Percentiles rank a stretch among this genome's conserved stretches.
Evolutionary conservation across 1,284 basidiomycete genomes (phyloP).

Genomic region (Rugiboletus extremiorientalis): DNA sequence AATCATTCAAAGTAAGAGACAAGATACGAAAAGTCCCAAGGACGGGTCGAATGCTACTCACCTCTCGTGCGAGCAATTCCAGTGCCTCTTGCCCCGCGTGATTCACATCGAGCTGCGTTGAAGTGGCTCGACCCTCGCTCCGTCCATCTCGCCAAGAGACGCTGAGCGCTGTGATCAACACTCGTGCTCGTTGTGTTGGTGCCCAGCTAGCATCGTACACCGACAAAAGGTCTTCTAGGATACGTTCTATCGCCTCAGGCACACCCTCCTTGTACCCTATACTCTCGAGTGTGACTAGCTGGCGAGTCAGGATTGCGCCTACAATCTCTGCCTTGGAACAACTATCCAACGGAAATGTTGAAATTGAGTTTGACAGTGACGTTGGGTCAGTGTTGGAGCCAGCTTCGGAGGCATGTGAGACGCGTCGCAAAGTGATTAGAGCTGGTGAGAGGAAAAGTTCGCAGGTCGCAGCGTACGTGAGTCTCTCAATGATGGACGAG

Average conservation of each 20-base stretch:
- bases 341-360: conserved; percentile 19
- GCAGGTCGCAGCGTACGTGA: conserved; percentile 62
- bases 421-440: conserved; percentile 34
- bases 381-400: not conserved
- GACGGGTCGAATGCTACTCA: conserved; percentile 25
- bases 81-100: conserved; percentile 45
- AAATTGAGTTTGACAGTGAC: not conserved
- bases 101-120: conserved; percentile 27
- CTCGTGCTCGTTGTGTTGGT: conserved; percentile 55
- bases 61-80: conserved; percentile 40
- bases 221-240: conserved; percentile 50
- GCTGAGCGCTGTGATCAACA: conserved; percentile 52
- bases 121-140: conserved; percentile 19
- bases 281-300: conserved; percentile 52
- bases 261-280: conserved; percentile 57
- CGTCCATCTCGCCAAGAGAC: conserved; percentile 47
- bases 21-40: not conserved
- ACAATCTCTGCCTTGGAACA: conserved; percentile 32
- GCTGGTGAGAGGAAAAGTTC: conserved; percentile 56
- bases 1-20: not conserved
- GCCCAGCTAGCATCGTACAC: conserved; percentile 48
- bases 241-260: conserved; percentile 35
- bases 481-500: conserved; percentile 56
- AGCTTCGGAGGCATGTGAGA: not conserved
- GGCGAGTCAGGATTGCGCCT: conserved; percentile 61